Conservation (phyloP, 2,329 filamentous ascomycete genomes). For the Fusarium pseudonygamai region DNA sequence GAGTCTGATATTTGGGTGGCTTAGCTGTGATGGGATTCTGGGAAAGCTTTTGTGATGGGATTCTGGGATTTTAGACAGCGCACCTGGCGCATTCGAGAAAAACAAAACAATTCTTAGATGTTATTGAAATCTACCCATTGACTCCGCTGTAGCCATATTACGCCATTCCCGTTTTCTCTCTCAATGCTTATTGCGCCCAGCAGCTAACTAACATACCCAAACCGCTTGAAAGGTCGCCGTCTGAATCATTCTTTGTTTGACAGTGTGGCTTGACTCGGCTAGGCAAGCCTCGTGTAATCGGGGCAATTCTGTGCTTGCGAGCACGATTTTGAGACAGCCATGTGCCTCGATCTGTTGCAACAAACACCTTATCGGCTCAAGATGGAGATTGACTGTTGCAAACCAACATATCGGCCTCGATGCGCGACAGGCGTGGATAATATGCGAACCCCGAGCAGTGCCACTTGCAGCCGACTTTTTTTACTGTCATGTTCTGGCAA, state of each 20-base stretch:
- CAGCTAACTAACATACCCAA: constrained; percentile 7
- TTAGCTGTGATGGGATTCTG: constrained; percentile 38
- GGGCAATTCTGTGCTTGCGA: not conserved
- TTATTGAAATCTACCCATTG: constrained; percentile 43
- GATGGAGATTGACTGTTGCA: not conserved
- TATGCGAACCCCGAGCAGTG: not conserved
- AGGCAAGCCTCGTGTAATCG: not conserved
- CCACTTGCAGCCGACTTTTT: not conserved
- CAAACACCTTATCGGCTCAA: not conserved
- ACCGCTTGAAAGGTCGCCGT: not conserved
- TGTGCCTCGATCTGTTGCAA: not conserved
- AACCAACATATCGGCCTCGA: not conserved
- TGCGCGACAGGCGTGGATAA: not conserved
- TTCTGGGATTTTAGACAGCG: constrained; percentile 46
- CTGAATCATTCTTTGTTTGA: not conserved
- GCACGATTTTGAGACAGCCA: not conserved
- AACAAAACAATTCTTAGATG: constrained; percentile 47
- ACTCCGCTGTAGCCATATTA: constrained; percentile 28
- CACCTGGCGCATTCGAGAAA: constrained; percentile 46
- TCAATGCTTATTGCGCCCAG: not conserved
- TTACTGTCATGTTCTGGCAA: constrained; percentile 2
- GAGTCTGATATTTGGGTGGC: constrained; percentile 38
- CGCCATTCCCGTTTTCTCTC: constrained; percentile 17
- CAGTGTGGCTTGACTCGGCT: not conserved
- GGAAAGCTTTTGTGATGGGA: constrained; percentile 41